A percentile compares a stretch with the other conserved stretches of the same genome.
phyloP scores from a whole-genome alignment of 148 eudicot genomes.

The Rhododendron simsii region DNA sequence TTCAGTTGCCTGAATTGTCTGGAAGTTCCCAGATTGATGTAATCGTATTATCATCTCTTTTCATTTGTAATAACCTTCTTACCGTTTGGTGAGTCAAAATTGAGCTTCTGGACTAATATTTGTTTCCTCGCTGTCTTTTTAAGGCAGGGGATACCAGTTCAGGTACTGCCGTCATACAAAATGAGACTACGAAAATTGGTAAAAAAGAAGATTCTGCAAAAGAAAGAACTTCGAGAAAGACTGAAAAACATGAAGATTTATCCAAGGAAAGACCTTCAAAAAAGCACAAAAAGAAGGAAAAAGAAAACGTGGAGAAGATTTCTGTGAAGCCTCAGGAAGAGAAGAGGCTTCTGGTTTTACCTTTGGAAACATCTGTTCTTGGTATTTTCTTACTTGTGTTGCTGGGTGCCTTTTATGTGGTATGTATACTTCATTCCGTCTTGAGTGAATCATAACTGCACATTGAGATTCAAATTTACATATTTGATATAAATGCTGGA shows the following conservation, averaged over 20 bases:
- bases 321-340: constrained; percentile 48
- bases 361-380: constrained; percentile 75
- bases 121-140: constrained; percentile 15
- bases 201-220: constrained; percentile 47
- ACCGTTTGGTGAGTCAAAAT: background rate
- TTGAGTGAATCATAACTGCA: background rate
- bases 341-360: constrained; percentile 73
- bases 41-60: constrained; percentile 16
- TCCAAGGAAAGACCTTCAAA: constrained; percentile 32
- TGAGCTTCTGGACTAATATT: constrained; percentile 16
- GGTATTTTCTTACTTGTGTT: constrained; percentile 68
- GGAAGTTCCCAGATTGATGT: constrained; percentile 45
- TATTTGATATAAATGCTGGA: background rate
- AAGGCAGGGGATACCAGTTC: constrained; percentile 71
- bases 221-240: constrained; percentile 28
- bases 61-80: background rate
- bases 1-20: constrained; percentile 44
- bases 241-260: constrained; percentile 56
- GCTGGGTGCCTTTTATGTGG: constrained; percentile 96
- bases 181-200: constrained; percentile 41
- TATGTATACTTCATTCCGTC: constrained; percentile 27
- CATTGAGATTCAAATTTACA: background rate
- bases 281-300: constrained; percentile 77
- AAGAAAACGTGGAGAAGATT: constrained; percentile 51
- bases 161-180: constrained; percentile 33